Conservation (phyloP, 2,329 filamentous ascomycete species). For the Fusarium sp. region DNA sequence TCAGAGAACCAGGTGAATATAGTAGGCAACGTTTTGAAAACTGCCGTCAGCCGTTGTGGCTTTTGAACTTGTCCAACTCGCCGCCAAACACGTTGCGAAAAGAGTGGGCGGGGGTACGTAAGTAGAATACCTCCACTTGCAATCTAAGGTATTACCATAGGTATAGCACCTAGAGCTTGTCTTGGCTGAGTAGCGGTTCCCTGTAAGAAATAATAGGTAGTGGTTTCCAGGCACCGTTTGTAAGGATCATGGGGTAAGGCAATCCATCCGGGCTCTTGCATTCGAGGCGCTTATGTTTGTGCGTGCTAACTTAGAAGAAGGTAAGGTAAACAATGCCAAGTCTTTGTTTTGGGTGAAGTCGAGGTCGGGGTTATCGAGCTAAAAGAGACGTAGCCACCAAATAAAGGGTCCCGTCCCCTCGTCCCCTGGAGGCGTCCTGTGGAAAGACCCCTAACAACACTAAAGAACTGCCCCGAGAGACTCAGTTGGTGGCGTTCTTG, state of each 20-base stretch:
- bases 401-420: not conserved
- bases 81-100: conserved; percentile 26
- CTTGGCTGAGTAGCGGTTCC: conserved; percentile 1
- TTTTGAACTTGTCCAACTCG: conserved; percentile 18
- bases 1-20: not conserved
- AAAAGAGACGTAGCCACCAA: conserved; percentile 1
- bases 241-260: not conserved
- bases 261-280: not conserved
- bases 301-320: not conserved
- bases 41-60: conserved; percentile 29
- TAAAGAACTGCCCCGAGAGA: conserved; percentile 11
- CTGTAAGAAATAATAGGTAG: not conserved
- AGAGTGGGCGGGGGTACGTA: conserved; percentile 24
- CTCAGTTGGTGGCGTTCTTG: conserved; percentile 13
- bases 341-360: not conserved
- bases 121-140: not conserved
- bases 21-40: conserved; percentile 13
- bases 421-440: not conserved
- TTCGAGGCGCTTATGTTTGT: not conserved
- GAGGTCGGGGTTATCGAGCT: not conserved
- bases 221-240: not conserved
- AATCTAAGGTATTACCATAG: not conserved
- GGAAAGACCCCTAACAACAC: conserved; percentile 15
- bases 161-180: not conserved
- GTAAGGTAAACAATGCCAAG: conserved; percentile 1